Conservation (phyloP, 192 early-diverging fungal genomes). For the Umbelopsis vinacea region DNA sequence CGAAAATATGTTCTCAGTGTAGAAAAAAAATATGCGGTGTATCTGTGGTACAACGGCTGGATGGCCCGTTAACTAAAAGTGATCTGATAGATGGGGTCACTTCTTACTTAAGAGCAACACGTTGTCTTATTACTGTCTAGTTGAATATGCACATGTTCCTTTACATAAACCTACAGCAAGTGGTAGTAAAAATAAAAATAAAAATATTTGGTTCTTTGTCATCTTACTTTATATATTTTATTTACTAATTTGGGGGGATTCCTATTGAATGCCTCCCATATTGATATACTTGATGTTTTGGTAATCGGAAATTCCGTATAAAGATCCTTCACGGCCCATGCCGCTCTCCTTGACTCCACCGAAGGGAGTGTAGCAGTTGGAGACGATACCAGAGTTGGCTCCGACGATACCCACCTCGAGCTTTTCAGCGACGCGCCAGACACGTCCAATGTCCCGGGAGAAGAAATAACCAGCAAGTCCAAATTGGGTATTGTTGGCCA, state of each 20-base stretch:
- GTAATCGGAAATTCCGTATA: slow-evolving; percentile 72
- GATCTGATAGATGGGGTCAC: neutral
- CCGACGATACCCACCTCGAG: slow-evolving; percentile 93
- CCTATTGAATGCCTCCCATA: slow-evolving; percentile 40
- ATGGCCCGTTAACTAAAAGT: slow-evolving; percentile 6
- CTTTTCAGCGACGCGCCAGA: slow-evolving; percentile 80
- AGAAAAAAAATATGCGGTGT: slow-evolving; percentile 15
- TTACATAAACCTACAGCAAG: neutral
- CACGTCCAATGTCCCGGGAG: slow-evolving; percentile 72
- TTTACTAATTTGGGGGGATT: neutral
- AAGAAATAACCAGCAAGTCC: slow-evolving; percentile 90
- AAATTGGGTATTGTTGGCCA: slow-evolving; percentile 73
- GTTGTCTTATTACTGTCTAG: neutral
- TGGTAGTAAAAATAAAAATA: too few species aligned
- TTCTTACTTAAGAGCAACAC: neutral
- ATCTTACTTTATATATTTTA: neutral
- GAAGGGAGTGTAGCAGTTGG: slow-evolving; percentile 63
- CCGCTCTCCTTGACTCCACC: slow-evolving; percentile 80
- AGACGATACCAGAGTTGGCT: slow-evolving; percentile 74
- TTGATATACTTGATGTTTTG: slow-evolving; percentile 71
- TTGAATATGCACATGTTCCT: neutral
- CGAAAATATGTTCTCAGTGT: slow-evolving; percentile 12
- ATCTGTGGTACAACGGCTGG: slow-evolving; percentile 8
- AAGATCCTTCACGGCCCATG: slow-evolving; percentile 68
- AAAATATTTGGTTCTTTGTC: neutral